Percentiles rank a stretch among this genome's conserved stretches.
Conservation (phyloP, 257 asterid genomes). For the Nicotiana knightiana region DNA sequence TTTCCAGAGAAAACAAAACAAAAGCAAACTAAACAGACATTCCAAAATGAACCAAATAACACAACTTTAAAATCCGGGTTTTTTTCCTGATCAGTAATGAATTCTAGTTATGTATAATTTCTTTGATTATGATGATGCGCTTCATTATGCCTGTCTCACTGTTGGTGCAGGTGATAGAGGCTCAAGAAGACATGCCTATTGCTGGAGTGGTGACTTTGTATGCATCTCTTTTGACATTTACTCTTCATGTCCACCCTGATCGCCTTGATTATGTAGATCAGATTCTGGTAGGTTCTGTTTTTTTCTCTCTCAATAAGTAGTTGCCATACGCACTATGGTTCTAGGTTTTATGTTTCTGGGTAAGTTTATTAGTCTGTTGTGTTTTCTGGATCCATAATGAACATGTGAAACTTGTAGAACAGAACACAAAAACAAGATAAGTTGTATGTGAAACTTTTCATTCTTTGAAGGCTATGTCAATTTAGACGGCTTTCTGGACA, state of each 20-base stretch:
- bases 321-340: not conserved
- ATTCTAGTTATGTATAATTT: not conserved
- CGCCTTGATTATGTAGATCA: constrained; percentile 96
- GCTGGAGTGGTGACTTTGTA: constrained; percentile 87
- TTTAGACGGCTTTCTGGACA: not conserved
- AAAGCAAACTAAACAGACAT: not conserved
- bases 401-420: not conserved
- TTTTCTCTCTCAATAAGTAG: constrained; percentile 1
- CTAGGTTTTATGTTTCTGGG: not conserved
- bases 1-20: not conserved
- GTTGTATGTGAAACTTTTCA: not conserved
- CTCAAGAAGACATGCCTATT: constrained; percentile 79
- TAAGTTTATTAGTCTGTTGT: not conserved
- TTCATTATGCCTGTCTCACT: not conserved
- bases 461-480: not conserved
- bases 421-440: not conserved
- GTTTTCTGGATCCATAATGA: not conserved
- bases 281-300: constrained; percentile 55
- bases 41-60: not conserved
- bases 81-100: not conserved
- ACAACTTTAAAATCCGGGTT: not conserved
- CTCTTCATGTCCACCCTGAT: constrained; percentile 94
- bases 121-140: not conserved
- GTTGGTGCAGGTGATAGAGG: constrained; percentile 90
- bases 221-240: constrained; percentile 87